These are phyloP conservation scores for Halenospora varia DNA, from an alignment of 495 filamentous ascomycete species.

Conservation along the genomic window DNA sequence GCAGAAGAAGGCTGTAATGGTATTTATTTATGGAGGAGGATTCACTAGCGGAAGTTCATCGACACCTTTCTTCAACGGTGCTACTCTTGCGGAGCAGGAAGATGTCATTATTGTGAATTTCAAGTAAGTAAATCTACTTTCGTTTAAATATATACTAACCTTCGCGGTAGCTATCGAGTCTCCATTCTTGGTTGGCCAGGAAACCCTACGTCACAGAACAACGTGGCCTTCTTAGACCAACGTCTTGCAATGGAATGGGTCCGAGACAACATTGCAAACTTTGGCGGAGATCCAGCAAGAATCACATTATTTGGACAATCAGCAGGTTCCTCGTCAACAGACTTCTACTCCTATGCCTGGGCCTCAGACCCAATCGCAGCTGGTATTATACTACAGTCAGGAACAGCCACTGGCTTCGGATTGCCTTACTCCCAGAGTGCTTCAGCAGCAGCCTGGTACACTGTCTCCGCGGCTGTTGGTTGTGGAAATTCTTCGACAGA, in stretches of 20 bases:
- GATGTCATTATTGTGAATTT: slow-evolving; percentile 56
- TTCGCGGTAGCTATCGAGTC: slow-evolving; percentile 34
- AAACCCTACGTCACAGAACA: slow-evolving; percentile 28
- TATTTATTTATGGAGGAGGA: slow-evolving; percentile 39
- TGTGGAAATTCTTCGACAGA: slow-evolving; percentile 35
- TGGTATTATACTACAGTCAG: slow-evolving; percentile 49
- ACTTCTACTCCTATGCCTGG: slow-evolving; percentile 50
- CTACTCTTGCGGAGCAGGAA: slow-evolving; percentile 39
- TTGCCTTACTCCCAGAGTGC: slow-evolving; percentile 31
- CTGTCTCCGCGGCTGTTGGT: slow-evolving; percentile 35
- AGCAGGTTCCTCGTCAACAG: slow-evolving; percentile 46
- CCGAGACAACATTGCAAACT: slow-evolving; percentile 49
- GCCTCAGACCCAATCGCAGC: slow-evolving; percentile 39
- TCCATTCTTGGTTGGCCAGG: slow-evolving; percentile 47
- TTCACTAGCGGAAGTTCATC: slow-evolving; percentile 31
- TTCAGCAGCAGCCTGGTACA: slow-evolving; percentile 33
- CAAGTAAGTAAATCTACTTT: slow-evolving; percentile 31
- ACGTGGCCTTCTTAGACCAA: slow-evolving; percentile 17
- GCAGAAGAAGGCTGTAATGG: slow-evolving; percentile 32
- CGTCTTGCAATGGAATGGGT: slow-evolving; percentile 60
- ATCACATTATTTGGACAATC: slow-evolving; percentile 42
- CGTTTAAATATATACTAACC: background rate
- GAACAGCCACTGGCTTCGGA: slow-evolving; percentile 43
- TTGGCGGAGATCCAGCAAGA: slow-evolving; percentile 40
- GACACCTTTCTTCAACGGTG: slow-evolving; percentile 33